Percentiles rank a stretch among this genome's conserved stretches.
Conservation (phyloP, 1,284 basidiomycete species). For the Trametes polyzona region DNA sequence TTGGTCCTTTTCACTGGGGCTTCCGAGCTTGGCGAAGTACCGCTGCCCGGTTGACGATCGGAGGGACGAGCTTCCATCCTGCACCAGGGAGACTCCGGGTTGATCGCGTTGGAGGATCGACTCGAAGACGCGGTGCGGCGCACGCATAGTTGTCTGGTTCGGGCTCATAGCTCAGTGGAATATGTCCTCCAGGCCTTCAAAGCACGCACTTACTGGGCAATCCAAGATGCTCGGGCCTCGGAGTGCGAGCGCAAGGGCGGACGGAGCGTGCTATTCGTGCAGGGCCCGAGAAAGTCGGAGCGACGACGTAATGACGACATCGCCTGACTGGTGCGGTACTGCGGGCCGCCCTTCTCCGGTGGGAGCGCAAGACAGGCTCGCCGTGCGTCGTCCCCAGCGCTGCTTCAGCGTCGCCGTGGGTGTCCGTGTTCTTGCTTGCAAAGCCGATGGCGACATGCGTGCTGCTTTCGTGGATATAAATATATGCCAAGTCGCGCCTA, state of each 20-base stretch:
- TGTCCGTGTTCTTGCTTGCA: neutral
- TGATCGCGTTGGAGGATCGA: conserved; percentile 53
- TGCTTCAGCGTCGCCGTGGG: neutral
- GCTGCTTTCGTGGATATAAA: neutral
- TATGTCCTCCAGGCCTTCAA: too few species aligned
- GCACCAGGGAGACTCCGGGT: conserved; percentile 48
- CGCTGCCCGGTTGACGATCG: conserved; percentile 56
- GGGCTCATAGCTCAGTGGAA: too few species aligned
- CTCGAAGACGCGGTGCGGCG: conserved; percentile 38
- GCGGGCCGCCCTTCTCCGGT: neutral
- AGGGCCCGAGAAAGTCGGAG: neutral
- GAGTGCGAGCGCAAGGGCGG: neutral
- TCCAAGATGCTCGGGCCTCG: too few species aligned
- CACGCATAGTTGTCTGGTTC: conserved; percentile 10
- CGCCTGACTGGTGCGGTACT: neutral
- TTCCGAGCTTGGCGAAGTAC: conserved; percentile 68
- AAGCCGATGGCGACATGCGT: too few species aligned
- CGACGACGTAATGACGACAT: conserved; percentile 1
- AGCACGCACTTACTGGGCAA: too few species aligned
- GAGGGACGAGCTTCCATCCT: conserved; percentile 18
- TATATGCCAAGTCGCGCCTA: neutral
- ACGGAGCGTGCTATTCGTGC: too few species aligned
- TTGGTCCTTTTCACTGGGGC: conserved; percentile 58
- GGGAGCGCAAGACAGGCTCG: neutral
- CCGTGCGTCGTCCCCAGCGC: neutral